Evolutionary conservation across 2,329 filamentous ascomycete species (phyloP), one percentile per base, ranked within the genome.

Genomic region (Sporothrix brasiliensis): DNA sequence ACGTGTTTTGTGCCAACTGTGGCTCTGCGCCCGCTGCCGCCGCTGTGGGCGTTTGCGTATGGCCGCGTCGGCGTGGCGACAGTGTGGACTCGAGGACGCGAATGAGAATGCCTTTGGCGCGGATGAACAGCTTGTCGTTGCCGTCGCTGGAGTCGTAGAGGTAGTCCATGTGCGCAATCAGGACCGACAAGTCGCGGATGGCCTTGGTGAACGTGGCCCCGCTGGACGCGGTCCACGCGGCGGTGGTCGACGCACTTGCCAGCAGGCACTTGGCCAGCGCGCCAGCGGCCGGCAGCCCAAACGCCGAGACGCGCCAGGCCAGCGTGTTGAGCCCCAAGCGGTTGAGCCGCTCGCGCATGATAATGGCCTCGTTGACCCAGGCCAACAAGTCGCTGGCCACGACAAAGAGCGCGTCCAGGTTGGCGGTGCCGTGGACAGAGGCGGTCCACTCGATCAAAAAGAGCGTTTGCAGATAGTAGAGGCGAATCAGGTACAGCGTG

Each of bases 301-400:
- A 70, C 3, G 69, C 66, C 19, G 69, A 67, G 1, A 70, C 69
- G 3, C 54, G 53, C 69, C 69, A 70, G 1, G 69, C 69, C 56
- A 70, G n/a, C 3, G 69, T 68, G 49, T 68, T 70, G 14, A 70
- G 58, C 34, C 69, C 69, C 1, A 70, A 65, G 19, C 66, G 50
- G 54, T 67, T 67, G 34, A 70, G 56, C 14, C 52, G 58, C 14
- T 70, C 69, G 3, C 69, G 69, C 63, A 67, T 67, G 30, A 61
- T 67, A 7, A 70, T 44, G 16, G 69, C 69, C 47, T 70, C 65
- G 27, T 70, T 70, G 65, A 70, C 69, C 69, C 69, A 70, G 7
- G 69, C 69, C 5, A 70, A 39, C 5, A 70, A 34, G 44, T 70
- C 69, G 19, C 65, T 70, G 34, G 69, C 69, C 1, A 67, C 66